A percentile compares a stretch with the other conserved stretches of the same genome.
Evolutionary conservation across 225 moss, liverwort and hornwort species (phyloP).

Genomic region (Marchantia paleacea): DNA sequence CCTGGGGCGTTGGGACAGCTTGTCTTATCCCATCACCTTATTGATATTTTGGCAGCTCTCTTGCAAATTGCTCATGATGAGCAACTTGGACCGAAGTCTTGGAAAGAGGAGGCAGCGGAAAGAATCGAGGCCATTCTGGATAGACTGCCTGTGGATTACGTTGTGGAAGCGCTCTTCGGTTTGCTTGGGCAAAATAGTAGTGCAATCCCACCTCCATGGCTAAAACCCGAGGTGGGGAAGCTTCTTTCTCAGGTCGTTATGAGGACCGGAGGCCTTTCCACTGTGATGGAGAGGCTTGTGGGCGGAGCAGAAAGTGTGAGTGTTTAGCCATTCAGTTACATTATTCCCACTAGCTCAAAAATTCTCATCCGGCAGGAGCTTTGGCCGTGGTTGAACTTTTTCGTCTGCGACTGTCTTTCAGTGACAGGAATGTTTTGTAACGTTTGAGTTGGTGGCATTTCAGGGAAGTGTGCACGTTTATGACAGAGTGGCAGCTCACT

Average conservation of each 20-base stretch:
- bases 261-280: slow-evolving; percentile 66
- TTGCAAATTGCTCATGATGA: slow-evolving; percentile 53
- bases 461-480: slow-evolving; percentile 70
- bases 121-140: slow-evolving; percentile 52
- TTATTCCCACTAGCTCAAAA: background rate
- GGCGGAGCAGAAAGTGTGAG: slow-evolving; percentile 65
- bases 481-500: slow-evolving; percentile 63
- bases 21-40: slow-evolving; percentile 67
- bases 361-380: background rate
- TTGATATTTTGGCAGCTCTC: slow-evolving; percentile 75
- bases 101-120: slow-evolving; percentile 51
- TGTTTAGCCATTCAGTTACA: background rate
- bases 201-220: slow-evolving; percentile 55
- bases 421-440: too few species aligned
- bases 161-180: slow-evolving; percentile 76
- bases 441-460: slow-evolving; percentile 3
- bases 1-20: slow-evolving; percentile 60
- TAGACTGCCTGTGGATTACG: slow-evolving; percentile 60
- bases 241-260: slow-evolving; percentile 65
- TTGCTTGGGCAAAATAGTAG: slow-evolving; percentile 55
- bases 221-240: slow-evolving; percentile 74
- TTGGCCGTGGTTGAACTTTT: background rate
- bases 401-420: background rate
- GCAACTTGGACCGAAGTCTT: slow-evolving; percentile 28
- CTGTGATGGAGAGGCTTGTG: slow-evolving; percentile 76